phyloP scores from a whole-genome alignment of 2,329 filamentous ascomycete genomes.

The Fusarium subtropicale region DNA sequence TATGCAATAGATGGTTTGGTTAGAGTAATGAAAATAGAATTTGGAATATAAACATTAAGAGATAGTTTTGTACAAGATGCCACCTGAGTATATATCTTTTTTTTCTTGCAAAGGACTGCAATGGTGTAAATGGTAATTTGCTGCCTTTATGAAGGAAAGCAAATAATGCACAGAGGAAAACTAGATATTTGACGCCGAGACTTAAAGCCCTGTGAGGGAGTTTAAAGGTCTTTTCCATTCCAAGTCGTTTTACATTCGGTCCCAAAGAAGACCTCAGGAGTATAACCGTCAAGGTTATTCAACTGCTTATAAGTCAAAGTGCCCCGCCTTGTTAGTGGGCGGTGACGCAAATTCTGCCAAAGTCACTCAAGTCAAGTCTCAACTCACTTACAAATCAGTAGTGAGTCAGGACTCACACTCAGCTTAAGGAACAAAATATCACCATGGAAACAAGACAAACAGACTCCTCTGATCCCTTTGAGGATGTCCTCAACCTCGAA shows the following conservation, averaged over 20 bases:
- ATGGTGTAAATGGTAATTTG: neutral
- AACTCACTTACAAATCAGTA: slow-evolving; percentile 41
- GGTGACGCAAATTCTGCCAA: slow-evolving; percentile 49
- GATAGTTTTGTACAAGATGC: slow-evolving; percentile 18
- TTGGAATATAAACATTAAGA: slow-evolving; percentile 26
- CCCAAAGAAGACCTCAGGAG: neutral
- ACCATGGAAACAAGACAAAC: slow-evolving; percentile 25
- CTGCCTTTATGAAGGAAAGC: neutral
- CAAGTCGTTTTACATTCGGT: neutral
- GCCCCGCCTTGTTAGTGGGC: slow-evolving; percentile 45
- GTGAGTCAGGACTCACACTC: slow-evolving; percentile 6
- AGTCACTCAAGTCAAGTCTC: slow-evolving; percentile 25
- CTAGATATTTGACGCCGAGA: neutral
- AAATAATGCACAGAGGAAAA: too few species aligned
- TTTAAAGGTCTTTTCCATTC: too few species aligned
- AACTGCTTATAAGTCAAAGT: slow-evolving; percentile 4
- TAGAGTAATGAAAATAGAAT: slow-evolving; percentile 12
- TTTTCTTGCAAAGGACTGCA: neutral
- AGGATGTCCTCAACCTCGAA: slow-evolving; percentile 70
- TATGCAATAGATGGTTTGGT: slow-evolving; percentile 38
- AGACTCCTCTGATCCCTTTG: slow-evolving; percentile 63
- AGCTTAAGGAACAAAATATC: neutral
- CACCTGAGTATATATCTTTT: neutral
- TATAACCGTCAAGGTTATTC: neutral
- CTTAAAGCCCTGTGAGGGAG: neutral